Evolutionary conservation across 345 rosid species (phyloP).

Genomic region (Bruguiera gymnorhiza): DNA sequence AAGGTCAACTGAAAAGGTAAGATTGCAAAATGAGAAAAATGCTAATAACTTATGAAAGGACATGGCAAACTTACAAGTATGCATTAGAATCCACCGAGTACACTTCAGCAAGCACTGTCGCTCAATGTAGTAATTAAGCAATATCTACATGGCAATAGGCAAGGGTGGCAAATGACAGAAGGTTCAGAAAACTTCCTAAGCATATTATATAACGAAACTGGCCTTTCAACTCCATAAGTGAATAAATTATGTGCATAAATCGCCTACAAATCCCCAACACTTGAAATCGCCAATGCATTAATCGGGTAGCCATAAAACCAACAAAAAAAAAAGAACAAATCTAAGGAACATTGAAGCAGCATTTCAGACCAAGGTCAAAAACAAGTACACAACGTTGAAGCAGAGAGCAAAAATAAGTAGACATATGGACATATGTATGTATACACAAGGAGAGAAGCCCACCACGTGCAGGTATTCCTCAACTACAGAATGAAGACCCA

Average conservation of each 20-base stretch:
- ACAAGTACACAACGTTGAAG: neutral
- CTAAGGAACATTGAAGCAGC: neutral
- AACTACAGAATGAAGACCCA: slow-evolving; percentile 39
- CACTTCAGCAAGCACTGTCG: slow-evolving; percentile 95
- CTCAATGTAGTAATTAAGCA: slow-evolving; percentile 79
- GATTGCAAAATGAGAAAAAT: neutral
- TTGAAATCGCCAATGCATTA: neutral
- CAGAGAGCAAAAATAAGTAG: neutral
- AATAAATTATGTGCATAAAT: neutral
- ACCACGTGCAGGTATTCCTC: slow-evolving; percentile 64
- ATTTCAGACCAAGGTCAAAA: neutral
- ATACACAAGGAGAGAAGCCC: no score
- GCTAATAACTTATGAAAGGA: neutral
- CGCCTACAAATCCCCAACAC: neutral
- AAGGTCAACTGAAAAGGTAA: neutral
- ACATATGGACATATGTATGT: no score
- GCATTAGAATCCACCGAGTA: slow-evolving; percentile 63
- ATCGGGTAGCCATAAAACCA: neutral
- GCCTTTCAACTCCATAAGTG: neutral
- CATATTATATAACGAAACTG: neutral
- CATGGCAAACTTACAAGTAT: slow-evolving; percentile 57
- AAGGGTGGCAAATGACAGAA: slow-evolving; percentile 1
- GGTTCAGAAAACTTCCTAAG: neutral
- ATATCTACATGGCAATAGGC: slow-evolving; percentile 42
- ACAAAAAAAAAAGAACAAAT: neutral